Evolutionary conservation across 352 stramenopile species (phyloP).

Genomic region (Elongisporangium senticosum): DNA sequence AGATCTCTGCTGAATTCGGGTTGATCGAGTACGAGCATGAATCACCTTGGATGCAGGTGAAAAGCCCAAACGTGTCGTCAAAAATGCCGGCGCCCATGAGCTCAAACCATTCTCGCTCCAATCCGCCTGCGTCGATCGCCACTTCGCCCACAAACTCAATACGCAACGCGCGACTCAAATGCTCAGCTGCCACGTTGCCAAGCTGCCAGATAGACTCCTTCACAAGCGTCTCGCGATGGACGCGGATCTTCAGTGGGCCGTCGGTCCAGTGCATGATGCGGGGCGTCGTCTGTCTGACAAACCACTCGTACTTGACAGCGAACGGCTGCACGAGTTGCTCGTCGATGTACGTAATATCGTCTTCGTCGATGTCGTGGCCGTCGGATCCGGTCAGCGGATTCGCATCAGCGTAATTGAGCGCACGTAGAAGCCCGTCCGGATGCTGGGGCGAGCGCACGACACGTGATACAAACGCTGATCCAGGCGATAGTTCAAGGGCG

Average conservation of each 20-base stretch:
- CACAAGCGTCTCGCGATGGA: constrained; percentile 52
- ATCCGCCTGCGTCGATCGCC: constrained; percentile 69
- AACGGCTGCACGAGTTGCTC: constrained; percentile 48
- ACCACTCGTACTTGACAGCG: constrained; percentile 66
- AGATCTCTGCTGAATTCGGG: constrained; percentile 47
- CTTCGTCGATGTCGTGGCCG: constrained; percentile 55
- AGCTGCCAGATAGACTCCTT: constrained; percentile 61
- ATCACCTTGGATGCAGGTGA: constrained; percentile 55
- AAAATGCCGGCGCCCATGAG: constrained; percentile 69
- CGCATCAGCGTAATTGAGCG: constrained; percentile 54
- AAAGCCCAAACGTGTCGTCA: constrained; percentile 65
- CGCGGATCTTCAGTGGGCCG: constrained; percentile 58
- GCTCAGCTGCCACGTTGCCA: constrained; percentile 50
- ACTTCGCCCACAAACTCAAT: constrained; percentile 78
- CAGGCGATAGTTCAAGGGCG: constrained; percentile 40
- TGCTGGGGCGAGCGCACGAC: constrained; percentile 44
- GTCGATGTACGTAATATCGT: constrained; percentile 53
- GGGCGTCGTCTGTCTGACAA: constrained; percentile 47
- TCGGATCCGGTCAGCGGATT: constrained; percentile 45
- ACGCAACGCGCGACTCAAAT: constrained; percentile 63
- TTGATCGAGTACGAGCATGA: constrained; percentile 57
- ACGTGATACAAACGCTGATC: constrained; percentile 54
- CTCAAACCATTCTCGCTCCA: constrained; percentile 72
- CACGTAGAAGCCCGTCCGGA: constrained; percentile 52
- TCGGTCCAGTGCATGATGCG: constrained; percentile 59